Percentiles rank a stretch among this genome's conserved stretches.
These are phyloP conservation scores for Rhododendron mucronatum DNA, from an alignment of 148 eudicot genomes.

Conservation along the genomic window DNA sequence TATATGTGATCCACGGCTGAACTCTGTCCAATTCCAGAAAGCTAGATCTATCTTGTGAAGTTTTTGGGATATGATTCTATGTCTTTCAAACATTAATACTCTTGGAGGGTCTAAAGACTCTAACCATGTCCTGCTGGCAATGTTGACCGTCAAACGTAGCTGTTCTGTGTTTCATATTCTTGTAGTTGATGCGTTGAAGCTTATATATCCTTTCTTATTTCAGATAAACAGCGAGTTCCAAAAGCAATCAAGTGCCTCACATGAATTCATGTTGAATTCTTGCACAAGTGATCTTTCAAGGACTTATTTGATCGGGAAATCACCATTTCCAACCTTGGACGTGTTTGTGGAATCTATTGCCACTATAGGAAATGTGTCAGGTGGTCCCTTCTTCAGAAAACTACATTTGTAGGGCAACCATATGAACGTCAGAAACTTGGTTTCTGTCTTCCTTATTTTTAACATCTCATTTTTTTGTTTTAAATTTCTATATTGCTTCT, in stretches of 20 bases:
- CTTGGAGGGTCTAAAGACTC: not conserved
- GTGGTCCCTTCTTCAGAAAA: constrained; percentile 21
- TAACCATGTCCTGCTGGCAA: not conserved
- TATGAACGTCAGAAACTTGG: not conserved
- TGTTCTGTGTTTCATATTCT: not conserved
- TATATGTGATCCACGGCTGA: not conserved
- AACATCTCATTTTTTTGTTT: not conserved
- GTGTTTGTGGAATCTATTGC: constrained; percentile 71
- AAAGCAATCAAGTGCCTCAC: constrained; percentile 28
- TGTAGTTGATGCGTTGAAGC: not conserved
- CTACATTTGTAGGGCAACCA: not conserved
- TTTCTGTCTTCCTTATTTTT: not conserved
- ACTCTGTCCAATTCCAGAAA: constrained; percentile 3
- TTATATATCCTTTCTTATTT: constrained; percentile 6
- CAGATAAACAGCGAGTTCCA: constrained; percentile 39
- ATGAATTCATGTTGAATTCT: constrained; percentile 35
- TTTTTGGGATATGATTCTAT: not conserved
- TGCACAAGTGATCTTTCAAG: constrained; percentile 46
- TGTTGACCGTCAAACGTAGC: not conserved
- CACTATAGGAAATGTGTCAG: constrained; percentile 57
- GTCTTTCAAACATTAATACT: not conserved
- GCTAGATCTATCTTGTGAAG: not conserved
- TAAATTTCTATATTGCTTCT: not conserved
- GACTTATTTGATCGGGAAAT: constrained; percentile 66
- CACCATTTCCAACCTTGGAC: constrained; percentile 87